Conservation (phyloP, 352 stramenopile genomes). For the Globisporangium ultimum region DNA sequence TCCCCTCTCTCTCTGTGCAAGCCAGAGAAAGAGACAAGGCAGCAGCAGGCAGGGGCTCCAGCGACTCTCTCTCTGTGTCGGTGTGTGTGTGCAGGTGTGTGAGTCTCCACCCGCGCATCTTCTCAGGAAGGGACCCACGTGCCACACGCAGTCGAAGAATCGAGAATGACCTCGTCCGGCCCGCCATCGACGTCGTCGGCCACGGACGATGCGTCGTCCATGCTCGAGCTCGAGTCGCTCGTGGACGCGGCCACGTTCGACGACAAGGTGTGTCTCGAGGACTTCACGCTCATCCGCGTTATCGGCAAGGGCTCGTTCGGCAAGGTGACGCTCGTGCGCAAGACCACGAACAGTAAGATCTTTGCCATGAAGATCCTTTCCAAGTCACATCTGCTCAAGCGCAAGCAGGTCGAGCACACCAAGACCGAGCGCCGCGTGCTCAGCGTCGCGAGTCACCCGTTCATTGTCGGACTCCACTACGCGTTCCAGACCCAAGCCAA, state of each 20-base stretch:
- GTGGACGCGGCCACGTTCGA: constrained; percentile 77
- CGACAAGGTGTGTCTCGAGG: constrained; percentile 86
- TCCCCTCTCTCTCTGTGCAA: too few relatives aligned
- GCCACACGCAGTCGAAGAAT: background rate
- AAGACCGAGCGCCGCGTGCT: constrained; percentile 96
- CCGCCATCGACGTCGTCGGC: constrained; percentile 22
- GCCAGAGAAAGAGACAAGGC: too few relatives aligned
- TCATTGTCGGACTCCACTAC: constrained; percentile 97
- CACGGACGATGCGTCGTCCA: constrained; percentile 23
- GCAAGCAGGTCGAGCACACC: constrained; percentile 96
- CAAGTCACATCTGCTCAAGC: constrained; percentile 92
- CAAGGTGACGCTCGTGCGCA: constrained; percentile 87
- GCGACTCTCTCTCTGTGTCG: too few relatives aligned
- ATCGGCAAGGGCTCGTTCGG: constrained; percentile 89
- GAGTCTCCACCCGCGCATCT: background rate
- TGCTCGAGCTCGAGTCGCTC: constrained; percentile 64
- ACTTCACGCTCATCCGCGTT: constrained; percentile 88
- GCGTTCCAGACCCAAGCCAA: constrained; percentile 97
- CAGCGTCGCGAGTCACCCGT: constrained; percentile 94
- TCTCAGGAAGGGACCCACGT: constrained; percentile 6
- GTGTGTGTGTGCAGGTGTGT: too few relatives aligned
- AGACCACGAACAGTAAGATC: constrained; percentile 89
- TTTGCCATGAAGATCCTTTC: constrained; percentile 91
- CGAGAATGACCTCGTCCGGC: constrained; percentile 55
- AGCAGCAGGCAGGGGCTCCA: too few relatives aligned